These are phyloP conservation scores for Cryomyces minteri DNA, from an alignment of 495 filamentous ascomycete species.

Conservation along the genomic window DNA sequence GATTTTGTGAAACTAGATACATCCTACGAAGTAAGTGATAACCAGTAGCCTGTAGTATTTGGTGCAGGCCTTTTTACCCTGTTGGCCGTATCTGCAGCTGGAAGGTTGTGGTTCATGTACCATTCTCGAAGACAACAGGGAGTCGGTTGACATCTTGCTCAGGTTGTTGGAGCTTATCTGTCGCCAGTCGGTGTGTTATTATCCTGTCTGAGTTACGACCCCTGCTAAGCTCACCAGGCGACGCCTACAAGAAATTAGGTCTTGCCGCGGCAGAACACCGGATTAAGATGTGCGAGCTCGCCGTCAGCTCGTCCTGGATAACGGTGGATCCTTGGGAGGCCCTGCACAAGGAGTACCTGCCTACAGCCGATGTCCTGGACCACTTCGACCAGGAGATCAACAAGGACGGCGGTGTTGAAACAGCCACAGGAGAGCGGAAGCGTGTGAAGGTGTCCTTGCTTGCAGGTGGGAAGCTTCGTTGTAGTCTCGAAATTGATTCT, in stretches of 20 bases:
- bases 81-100: too few species aligned
- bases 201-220: too few species aligned
- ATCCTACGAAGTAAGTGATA: conserved; percentile 22
- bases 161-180: conserved; percentile 71
- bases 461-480: conserved; percentile 30
- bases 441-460: conserved; percentile 52
- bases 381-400: conserved; percentile 87
- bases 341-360: conserved; percentile 60
- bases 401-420: conserved; percentile 52
- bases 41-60: too few species aligned
- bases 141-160: conserved; percentile 18
- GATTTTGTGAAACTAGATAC: conserved; percentile 69
- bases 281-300: conserved; percentile 55
- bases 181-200: conserved; percentile 38
- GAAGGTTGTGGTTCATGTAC: too few species aligned
- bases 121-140: too few species aligned
- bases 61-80: too few species aligned
- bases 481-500: conserved; percentile 33
- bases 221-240: conserved; percentile 10
- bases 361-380: conserved; percentile 73
- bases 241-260: conserved; percentile 83
- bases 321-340: conserved; percentile 71
- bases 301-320: conserved; percentile 57
- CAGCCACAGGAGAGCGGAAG: conserved; percentile 35
- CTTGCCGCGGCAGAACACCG: conserved; percentile 59